phyloP scores from a whole-genome alignment of 331 rosid genomes.

The Prunus yedoensis region DNA sequence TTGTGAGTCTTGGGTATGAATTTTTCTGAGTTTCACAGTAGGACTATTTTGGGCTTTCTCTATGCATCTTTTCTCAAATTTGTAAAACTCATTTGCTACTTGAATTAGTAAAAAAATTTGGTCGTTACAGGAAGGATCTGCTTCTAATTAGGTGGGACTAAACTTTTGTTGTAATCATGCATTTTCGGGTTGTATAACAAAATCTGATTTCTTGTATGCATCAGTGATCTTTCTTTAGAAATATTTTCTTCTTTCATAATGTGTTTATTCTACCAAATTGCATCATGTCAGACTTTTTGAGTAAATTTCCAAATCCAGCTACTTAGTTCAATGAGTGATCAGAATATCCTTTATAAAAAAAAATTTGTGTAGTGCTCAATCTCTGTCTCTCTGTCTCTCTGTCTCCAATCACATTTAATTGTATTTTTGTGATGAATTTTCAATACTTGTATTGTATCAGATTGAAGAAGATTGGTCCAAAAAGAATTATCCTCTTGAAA shows the following conservation, averaged over 20 bases:
- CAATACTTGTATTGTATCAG: conserved; percentile 38
- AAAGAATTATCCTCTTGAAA: conserved; percentile 48
- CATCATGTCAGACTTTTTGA: neutral
- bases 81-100: conserved; percentile 1
- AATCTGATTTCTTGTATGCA: neutral
- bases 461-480: conserved; percentile 51
- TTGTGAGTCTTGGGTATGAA: conserved; percentile 3
- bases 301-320: neutral
- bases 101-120: neutral
- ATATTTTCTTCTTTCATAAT: neutral
- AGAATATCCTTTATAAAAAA: neutral
- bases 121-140: neutral
- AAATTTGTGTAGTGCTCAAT: neutral
- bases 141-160: neutral
- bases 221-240: neutral
- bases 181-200: neutral
- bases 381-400: neutral
- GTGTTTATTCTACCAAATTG: neutral
- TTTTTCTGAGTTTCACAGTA: conserved; percentile 4
- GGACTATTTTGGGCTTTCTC: conserved; percentile 2
- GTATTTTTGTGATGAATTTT: conserved; percentile 26
- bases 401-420: conserved; percentile 17
- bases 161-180: neutral
- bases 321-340: conserved; percentile 2
- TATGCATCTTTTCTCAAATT: conserved; percentile 9